These are phyloP conservation scores for Apiospora koreana DNA, from an alignment of 2,329 filamentous ascomycete genomes.

Conservation along the genomic window DNA sequence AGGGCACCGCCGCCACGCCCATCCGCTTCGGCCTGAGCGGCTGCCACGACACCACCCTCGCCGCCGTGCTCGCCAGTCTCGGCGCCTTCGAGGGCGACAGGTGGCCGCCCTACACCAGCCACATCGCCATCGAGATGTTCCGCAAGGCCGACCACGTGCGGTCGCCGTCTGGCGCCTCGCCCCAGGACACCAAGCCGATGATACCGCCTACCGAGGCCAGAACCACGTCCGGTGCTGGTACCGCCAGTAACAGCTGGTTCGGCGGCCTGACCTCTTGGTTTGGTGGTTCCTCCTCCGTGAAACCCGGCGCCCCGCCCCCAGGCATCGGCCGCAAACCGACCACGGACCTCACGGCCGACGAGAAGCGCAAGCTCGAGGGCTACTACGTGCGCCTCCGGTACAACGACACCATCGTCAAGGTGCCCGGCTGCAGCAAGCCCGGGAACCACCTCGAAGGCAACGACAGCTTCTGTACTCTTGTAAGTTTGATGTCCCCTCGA, in stretches of 20 bases:
- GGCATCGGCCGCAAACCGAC: conserved; percentile 63
- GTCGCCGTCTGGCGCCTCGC: conserved; percentile 15
- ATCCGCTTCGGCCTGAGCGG: conserved; percentile 80
- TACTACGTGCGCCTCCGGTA: conserved; percentile 91
- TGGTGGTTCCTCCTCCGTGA: conserved; percentile 18
- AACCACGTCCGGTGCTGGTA: neutral
- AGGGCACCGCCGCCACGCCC: conserved; percentile 38
- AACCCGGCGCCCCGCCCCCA: conserved; percentile 34
- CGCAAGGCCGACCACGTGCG: conserved; percentile 43
- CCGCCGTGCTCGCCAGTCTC: conserved; percentile 72
- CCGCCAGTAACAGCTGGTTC: conserved; percentile 29
- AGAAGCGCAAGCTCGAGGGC: conserved; percentile 64
- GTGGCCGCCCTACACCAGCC: conserved; percentile 94
- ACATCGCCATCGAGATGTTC: conserved; percentile 90
- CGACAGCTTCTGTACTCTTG: conserved; percentile 86
- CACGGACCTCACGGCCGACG: conserved; percentile 53
- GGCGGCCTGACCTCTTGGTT: conserved; percentile 31
- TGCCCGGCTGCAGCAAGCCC: conserved; percentile 75
- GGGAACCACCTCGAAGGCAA: conserved; percentile 88
- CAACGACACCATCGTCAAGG: conserved; percentile 79
- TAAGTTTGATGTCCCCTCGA: conserved; percentile 50
- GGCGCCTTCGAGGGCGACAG: conserved; percentile 72
- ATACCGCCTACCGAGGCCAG: conserved; percentile 18
- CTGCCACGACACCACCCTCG: conserved; percentile 93
- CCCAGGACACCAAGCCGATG: neutral